Evolutionary conservation across 495 filamentous ascomycete genomes (phyloP).

Genomic region (Immersiella caudata): DNA sequence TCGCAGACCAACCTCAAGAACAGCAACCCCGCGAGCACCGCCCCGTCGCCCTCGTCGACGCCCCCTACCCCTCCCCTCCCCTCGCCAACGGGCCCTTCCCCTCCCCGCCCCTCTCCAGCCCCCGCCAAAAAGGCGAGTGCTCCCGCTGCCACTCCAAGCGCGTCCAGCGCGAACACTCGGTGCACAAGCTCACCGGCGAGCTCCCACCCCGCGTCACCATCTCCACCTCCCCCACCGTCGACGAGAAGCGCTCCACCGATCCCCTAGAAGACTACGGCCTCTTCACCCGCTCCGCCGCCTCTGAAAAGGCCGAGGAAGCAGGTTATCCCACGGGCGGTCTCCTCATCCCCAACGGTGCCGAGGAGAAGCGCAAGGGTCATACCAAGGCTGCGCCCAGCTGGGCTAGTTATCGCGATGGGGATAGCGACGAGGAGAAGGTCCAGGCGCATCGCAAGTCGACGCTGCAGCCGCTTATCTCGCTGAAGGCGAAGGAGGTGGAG

Average conservation of each 20-base stretch:
- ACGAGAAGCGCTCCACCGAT: neutral
- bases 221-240: neutral
- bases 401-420: conserved; percentile 8
- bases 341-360: neutral
- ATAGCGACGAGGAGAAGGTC: conserved; percentile 10
- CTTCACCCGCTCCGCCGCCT: neutral
- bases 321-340: too few relatives aligned
- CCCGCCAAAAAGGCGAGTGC: conserved; percentile 14
- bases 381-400: conserved; percentile 11
- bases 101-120: conserved; percentile 1
- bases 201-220: conserved; percentile 3
- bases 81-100: neutral
- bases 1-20: neutral
- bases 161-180: conserved; percentile 7
- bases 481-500: conserved; percentile 2
- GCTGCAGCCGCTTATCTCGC: neutral
- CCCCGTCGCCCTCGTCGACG: conserved; percentile 1
- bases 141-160: conserved; percentile 13
- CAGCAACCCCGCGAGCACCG: neutral
- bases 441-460: conserved; percentile 9
- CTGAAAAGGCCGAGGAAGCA: neutral
- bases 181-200: neutral
- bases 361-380: conserved; percentile 2
- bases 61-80: neutral
- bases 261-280: neutral